A percentile compares a stretch with the other conserved stretches of the same genome.
phyloP scores from a whole-genome alignment of 208 protist species.

The Trichomonas tenax region DNA sequence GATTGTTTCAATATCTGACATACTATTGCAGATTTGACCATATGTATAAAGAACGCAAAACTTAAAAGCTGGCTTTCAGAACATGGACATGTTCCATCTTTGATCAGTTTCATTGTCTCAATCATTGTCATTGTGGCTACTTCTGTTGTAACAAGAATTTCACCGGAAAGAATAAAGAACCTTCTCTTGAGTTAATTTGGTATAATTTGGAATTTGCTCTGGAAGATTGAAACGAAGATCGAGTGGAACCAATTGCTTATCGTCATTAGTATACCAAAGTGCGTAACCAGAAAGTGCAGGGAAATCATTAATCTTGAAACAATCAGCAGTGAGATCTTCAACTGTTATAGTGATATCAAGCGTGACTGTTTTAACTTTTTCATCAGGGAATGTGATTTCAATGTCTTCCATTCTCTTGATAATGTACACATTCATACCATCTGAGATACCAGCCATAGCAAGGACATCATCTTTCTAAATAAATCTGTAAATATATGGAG shows the following conservation, averaged over 20 bases:
- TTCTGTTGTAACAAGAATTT: neutral
- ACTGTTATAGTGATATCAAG: neutral
- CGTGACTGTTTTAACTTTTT: neutral
- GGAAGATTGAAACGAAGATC: neutral
- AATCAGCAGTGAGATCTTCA: neutral
- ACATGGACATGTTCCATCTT: neutral
- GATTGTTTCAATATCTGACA: neutral
- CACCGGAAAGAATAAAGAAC: neutral
- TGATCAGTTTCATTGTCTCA: neutral
- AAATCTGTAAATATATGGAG: neutral
- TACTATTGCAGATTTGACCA: neutral
- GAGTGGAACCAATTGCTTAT: neutral
- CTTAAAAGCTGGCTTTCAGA: neutral
- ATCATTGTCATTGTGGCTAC: neutral
- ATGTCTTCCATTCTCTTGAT: neutral
- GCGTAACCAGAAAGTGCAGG: neutral
- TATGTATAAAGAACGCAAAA: neutral
- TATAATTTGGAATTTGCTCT: neutral
- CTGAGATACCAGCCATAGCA: neutral
- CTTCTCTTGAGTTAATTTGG: neutral
- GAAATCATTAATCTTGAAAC: neutral
- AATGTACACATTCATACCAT: neutral
- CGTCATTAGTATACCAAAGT: neutral
- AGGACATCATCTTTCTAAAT: neutral
- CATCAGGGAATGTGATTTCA: neutral